phyloP scores from a whole-genome alignment of 139 green algal genomes.

The Chlamydomonas applanata region DNA sequence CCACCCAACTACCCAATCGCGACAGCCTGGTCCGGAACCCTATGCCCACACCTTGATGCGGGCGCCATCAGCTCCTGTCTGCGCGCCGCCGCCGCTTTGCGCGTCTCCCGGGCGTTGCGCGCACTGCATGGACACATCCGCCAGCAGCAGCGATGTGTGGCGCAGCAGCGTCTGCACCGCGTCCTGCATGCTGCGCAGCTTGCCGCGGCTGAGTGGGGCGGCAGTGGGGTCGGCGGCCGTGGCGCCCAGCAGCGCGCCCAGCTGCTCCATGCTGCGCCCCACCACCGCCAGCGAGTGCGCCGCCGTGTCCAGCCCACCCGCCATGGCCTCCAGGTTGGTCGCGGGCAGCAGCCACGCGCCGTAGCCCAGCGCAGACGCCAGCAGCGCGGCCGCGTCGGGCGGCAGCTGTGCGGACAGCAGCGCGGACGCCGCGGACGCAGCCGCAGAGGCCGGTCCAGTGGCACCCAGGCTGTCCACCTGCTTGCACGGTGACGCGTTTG shows the following conservation, averaged over 20 bases:
- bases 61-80: neutral
- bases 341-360: neutral
- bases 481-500: too few species aligned
- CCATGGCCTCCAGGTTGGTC: constrained; percentile 1
- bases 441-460: too few species aligned
- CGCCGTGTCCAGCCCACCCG: neutral
- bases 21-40: neutral
- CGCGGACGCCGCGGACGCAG: too few species aligned
- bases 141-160: constrained; percentile 45
- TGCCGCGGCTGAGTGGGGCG: constrained; percentile 27
- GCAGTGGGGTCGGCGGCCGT: neutral
- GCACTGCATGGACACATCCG: constrained; percentile 30
- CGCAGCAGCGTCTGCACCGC: constrained; percentile 38
- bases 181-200: constrained; percentile 53
- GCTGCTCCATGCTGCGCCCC: neutral
- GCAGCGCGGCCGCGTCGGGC: too few species aligned
- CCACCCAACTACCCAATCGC: neutral
- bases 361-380: too few species aligned
- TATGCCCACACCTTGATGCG: too few species aligned
- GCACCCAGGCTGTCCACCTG: too few species aligned
- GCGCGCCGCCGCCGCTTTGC: neutral
- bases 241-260: neutral
- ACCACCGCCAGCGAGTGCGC: constrained; percentile 1
- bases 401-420: too few species aligned
- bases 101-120: neutral